Evolutionary conservation across 129 eudicot genomes (phyloP).

Genomic region (Pulicaria dysenterica): DNA sequence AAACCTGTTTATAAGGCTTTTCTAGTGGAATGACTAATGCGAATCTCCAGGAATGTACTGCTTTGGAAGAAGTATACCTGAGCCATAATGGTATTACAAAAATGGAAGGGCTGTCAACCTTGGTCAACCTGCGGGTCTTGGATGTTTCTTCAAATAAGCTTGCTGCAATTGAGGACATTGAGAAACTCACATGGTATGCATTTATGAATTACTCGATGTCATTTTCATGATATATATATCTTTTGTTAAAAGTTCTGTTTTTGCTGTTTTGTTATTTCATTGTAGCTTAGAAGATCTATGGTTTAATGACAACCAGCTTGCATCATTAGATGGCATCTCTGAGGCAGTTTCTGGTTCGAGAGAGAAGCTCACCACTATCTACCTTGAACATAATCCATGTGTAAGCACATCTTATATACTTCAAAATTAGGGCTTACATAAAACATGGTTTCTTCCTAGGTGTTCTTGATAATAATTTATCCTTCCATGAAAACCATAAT

Average conservation of each 20-base stretch:
- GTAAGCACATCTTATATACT: conserved; percentile 49
- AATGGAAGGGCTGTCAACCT: conserved; percentile 91
- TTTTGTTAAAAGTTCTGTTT: neutral
- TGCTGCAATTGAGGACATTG: conserved; percentile 71
- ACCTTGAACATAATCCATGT: conserved; percentile 98
- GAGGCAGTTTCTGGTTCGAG: conserved; percentile 82
- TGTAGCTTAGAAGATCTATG: conserved; percentile 93
- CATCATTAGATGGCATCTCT: conserved; percentile 68
- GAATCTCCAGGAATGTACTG: conserved; percentile 68
- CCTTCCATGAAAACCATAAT: neutral
- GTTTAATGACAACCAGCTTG: conserved; percentile 91
- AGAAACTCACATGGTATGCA: conserved; percentile 64
- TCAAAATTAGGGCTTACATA: neutral
- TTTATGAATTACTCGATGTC: conserved; percentile 14
- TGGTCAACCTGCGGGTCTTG: conserved; percentile 76
- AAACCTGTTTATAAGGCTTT: neutral
- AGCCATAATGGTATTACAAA: conserved; percentile 93
- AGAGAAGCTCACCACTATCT: conserved; percentile 83
- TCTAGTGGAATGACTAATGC: neutral
- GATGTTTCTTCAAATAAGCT: conserved; percentile 93
- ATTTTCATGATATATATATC: neutral
- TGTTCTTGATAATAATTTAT: neutral
- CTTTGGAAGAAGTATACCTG: conserved; percentile 86
- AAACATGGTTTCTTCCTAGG: conserved; percentile 4
- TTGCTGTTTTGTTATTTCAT: neutral